Evolutionary conservation across 2,329 filamentous ascomycete genomes (phyloP), one percentile per base, ranked within the genome.

Genomic region (Chrysosporium keratinophilum): DNA sequence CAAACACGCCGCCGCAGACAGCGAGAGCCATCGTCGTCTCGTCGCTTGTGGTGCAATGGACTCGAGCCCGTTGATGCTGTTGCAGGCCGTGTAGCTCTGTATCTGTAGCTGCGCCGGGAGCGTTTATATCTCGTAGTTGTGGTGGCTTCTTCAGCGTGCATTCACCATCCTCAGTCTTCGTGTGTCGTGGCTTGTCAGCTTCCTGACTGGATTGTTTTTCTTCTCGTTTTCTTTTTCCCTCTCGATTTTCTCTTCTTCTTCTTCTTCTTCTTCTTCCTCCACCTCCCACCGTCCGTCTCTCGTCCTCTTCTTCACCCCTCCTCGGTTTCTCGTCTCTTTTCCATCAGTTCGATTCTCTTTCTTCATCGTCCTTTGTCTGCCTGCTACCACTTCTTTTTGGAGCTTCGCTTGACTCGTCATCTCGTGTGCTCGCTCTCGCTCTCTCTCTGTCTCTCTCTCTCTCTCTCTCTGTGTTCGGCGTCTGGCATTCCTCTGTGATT

Each of bases 181-280:
- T 48, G 20, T 50, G 23, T 50, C 37, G 48, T 50, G 48, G 48
- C 48, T 50, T 50, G 48, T 50, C 41, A 42, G 48, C 48, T 50
- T 39, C 46, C 59, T 58, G 58, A 54, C 56, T 50, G 11, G 37
- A 50, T 33, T 50, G 48, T 51, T 51, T 51, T 44, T 42, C 14
- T 41, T 35, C 58, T 58, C 56, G 57, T 62, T 59, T 61, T 63
- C 11, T 34, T 2, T 39, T 40, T 40, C 31, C 34, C 57, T 60
- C 54, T 64, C 12, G 15, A 33, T 50, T 42, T 17, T 14, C 48
- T 57, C 59, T 55, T 58, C 62, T 60, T 61, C 63, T 53, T 49
- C 58, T 59, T 50, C 41, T 57, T 53, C 52, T 56, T 62, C 60
- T 60, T 20, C 48, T 54, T 55, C 60, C 57, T 62, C n/a, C 33